Conservation (phyloP, 805 yeast species). For the Scheffersomyces coipomensis region DNA sequence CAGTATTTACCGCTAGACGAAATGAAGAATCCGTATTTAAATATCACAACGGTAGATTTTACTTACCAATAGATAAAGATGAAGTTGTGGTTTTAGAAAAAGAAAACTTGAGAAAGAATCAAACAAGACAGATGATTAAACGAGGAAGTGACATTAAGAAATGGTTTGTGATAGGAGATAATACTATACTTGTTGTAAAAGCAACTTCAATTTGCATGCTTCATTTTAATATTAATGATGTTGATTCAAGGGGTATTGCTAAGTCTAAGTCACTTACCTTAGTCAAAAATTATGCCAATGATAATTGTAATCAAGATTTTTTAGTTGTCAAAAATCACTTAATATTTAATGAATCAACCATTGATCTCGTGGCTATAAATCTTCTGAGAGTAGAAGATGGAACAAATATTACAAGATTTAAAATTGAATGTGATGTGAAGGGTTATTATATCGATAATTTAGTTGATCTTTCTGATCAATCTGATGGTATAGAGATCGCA, state of each 20-base stretch:
- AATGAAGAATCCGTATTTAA: background rate
- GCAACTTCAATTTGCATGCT: background rate
- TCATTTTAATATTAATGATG: background rate
- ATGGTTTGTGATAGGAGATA: background rate
- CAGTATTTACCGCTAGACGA: no score
- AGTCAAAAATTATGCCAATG: background rate
- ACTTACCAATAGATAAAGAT: background rate
- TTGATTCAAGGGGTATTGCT: background rate
- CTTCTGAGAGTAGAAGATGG: background rate
- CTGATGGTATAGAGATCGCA: no score
- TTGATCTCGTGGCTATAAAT: background rate
- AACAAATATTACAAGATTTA: background rate
- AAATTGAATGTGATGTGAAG: no score
- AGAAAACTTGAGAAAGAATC: background rate
- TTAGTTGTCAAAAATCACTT: background rate
- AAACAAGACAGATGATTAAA: background rate
- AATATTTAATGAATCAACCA: background rate
- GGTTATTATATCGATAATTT: no score
- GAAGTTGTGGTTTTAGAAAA: background rate
- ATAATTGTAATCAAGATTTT: background rate
- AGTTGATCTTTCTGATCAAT: no score
- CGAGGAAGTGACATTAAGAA: background rate
- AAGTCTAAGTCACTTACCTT: background rate
- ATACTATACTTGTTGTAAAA: background rate
- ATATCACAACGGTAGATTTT: background rate